Percentiles rank a stretch among this genome's conserved stretches.
Conservation (phyloP, 2,329 filamentous ascomycete genomes). For the Neofusicoccum laricinum region DNA sequence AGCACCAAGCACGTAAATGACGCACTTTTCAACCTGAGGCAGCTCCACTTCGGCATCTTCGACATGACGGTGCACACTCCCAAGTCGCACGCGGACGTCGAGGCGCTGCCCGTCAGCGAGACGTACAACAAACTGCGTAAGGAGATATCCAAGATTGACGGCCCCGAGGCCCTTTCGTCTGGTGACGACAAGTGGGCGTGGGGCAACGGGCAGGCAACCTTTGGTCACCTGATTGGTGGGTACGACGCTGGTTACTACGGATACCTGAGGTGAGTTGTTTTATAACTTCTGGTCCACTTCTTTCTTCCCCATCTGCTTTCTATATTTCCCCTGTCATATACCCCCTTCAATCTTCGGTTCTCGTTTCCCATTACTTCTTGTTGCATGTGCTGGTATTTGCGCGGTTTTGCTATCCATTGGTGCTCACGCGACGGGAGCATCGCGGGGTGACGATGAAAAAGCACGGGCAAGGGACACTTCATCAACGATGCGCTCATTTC, state of each 20-base stretch:
- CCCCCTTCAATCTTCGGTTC: neutral
- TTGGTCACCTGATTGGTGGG: conserved; percentile 78
- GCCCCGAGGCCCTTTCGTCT: conserved; percentile 65
- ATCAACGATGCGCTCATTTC: neutral
- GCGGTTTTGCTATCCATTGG: neutral
- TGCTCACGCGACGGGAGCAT: neutral
- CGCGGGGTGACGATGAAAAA: neutral
- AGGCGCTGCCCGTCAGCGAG: conserved; percentile 62
- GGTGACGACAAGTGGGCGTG: conserved; percentile 50
- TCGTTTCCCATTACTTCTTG: neutral
- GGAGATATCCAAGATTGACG: conserved; percentile 70
- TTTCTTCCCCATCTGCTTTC: neutral
- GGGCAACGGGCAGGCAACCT: conserved; percentile 76
- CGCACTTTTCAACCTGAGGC: conserved; percentile 72
- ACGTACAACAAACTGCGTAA: conserved; percentile 71
- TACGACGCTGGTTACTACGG: conserved; percentile 83
- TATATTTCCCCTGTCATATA: neutral
- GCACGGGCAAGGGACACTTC: neutral
- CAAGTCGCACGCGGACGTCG: conserved; percentile 64
- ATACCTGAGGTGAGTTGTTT: conserved; percentile 35
- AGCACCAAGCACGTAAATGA: conserved; percentile 78
- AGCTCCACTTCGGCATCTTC: conserved; percentile 78
- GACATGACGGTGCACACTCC: conserved; percentile 80
- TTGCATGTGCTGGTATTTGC: neutral
- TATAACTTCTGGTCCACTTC: neutral